Conservation (phyloP, 768 basidiomycete species). For the Suillus fuscotomentosus region DNA sequence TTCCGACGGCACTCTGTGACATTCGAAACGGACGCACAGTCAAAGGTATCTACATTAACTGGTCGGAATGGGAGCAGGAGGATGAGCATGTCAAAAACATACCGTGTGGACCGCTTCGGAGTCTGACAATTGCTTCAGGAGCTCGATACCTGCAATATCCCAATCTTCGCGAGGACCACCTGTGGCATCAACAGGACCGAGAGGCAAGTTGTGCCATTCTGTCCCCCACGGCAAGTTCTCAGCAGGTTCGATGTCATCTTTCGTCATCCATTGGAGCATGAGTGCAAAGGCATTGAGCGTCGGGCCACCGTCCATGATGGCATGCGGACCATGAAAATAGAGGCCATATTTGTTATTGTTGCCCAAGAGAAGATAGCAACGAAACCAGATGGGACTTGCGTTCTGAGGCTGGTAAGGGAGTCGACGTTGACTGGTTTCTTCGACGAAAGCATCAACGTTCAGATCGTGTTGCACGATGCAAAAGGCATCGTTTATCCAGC, state of each 20-base stretch:
- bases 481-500: constrained; percentile 22
- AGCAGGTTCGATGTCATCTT: not conserved
- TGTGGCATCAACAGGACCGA: constrained; percentile 23
- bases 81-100: not conserved
- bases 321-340: constrained; percentile 23
- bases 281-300: constrained; percentile 19
- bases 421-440: constrained; percentile 8
- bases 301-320: constrained; percentile 23
- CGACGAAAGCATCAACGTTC: constrained; percentile 16
- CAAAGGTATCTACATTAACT: not conserved
- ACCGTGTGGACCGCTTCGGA: constrained; percentile 11
- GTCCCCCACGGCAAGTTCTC: constrained; percentile 11
- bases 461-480: constrained; percentile 15
- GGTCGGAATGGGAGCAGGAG: not conserved
- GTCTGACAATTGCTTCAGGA: constrained; percentile 14
- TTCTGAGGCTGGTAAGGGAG: constrained; percentile 16
- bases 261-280: constrained; percentile 16
- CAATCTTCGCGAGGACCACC: constrained; percentile 21
- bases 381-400: constrained; percentile 5
- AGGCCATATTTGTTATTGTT: constrained; percentile 17
- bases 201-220: constrained; percentile 26
- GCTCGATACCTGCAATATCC: constrained; percentile 11
- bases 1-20: constrained; percentile 10
- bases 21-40: constrained; percentile 8
- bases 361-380: constrained; percentile 15